Percentiles rank a stretch among this genome's conserved stretches.
Conservation (phyloP, 495 filamentous ascomycete species). For the Penicillium coprophilum region DNA sequence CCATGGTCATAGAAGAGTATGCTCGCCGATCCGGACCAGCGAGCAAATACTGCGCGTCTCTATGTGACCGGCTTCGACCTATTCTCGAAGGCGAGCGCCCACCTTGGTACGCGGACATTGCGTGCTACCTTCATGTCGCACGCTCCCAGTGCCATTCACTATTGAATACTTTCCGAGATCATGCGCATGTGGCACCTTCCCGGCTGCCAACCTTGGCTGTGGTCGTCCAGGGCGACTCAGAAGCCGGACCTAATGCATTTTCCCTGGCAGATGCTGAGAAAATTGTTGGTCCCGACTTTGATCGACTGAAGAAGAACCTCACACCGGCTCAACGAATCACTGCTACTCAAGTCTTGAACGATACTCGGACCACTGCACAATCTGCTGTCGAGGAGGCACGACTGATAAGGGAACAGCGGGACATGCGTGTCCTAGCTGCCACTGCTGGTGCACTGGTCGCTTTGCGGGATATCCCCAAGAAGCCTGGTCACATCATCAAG, state of each 20-base stretch:
- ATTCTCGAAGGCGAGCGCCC: conserved; percentile 81
- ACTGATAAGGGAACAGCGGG: conserved; percentile 72
- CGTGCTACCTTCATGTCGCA: conserved; percentile 82
- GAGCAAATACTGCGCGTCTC: conserved; percentile 48
- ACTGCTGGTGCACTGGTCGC: conserved; percentile 85
- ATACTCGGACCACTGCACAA: conserved; percentile 66
- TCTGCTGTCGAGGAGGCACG: conserved; percentile 76
- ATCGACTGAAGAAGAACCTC: conserved; percentile 78
- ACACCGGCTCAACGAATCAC: conserved; percentile 81
- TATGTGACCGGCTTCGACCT: conserved; percentile 63
- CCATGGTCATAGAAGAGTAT: conserved; percentile 87
- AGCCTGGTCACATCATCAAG: conserved; percentile 85
- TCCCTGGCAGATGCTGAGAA: conserved; percentile 84
- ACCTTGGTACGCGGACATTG: conserved; percentile 78
- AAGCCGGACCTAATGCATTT: conserved; percentile 88
- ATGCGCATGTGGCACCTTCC: conserved; percentile 68
- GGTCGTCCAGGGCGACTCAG: conserved; percentile 86
- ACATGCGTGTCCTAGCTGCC: conserved; percentile 82
- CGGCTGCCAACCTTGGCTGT: conserved; percentile 80
- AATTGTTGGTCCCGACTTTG: conserved; percentile 78
- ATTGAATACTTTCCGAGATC: conserved; percentile 83
- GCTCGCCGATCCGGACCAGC: conserved; percentile 47
- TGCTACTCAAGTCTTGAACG: conserved; percentile 67
- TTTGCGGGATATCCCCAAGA: conserved; percentile 84
- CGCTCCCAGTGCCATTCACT: conserved; percentile 88